Evolutionary conservation across 441 rosid genomes (phyloP).

Genomic region (Viola pubescens): DNA sequence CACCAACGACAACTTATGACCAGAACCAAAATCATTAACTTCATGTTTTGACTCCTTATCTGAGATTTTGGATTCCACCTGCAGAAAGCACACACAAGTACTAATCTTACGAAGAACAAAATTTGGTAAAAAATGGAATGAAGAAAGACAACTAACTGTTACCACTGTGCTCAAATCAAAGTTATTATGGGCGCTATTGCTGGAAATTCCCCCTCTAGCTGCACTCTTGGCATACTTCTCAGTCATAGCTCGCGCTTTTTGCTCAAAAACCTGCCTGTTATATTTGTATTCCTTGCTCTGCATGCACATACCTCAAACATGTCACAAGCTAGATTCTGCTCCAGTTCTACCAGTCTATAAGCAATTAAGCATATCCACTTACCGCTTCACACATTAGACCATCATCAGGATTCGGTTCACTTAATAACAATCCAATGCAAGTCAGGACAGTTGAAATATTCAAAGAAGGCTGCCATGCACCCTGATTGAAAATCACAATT

Average conservation of each 20-base stretch:
- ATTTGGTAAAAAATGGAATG: neutral
- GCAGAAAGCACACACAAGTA: conserved; percentile 5
- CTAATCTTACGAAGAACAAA: conserved; percentile 1
- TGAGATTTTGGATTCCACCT: conserved; percentile 30
- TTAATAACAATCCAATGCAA: conserved; percentile 58
- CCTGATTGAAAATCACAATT: conserved; percentile 30
- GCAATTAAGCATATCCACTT: conserved; percentile 22
- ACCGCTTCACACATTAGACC: conserved; percentile 80
- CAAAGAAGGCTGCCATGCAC: conserved; percentile 87
- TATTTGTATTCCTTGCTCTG: conserved; percentile 83
- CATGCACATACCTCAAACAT: conserved; percentile 16
- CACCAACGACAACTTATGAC: conserved; percentile 34
- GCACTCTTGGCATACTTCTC: conserved; percentile 53
- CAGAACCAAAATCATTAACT: conserved; percentile 21
- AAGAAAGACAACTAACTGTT: neutral
- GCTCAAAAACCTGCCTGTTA: conserved; percentile 61
- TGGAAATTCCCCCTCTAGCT: conserved; percentile 24
- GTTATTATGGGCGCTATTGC: conserved; percentile 20
- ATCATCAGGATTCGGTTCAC: conserved; percentile 79
- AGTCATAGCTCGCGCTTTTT: conserved; percentile 60
- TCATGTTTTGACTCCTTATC: conserved; percentile 23
- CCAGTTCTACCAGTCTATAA: neutral
- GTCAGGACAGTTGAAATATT: conserved; percentile 72
- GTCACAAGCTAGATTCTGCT: conserved; percentile 8
- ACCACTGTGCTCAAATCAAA: conserved; percentile 21